These are phyloP conservation scores for Cyclotella sp. DNA, from an alignment of 108 stramenopile species.

Conservation along the genomic window DNA sequence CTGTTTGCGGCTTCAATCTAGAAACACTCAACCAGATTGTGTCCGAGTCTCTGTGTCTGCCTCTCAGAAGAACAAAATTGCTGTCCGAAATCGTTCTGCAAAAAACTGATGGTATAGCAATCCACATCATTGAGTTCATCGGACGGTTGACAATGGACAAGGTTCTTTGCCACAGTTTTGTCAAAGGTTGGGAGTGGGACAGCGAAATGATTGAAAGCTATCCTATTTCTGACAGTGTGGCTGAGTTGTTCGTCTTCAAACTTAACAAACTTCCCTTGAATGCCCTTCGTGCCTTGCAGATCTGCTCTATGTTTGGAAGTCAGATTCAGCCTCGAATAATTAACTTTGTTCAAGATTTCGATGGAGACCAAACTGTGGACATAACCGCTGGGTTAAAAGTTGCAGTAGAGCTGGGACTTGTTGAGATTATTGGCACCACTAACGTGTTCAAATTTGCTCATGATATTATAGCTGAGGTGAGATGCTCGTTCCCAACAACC, in stretches of 20 bases:
- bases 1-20: constrained; percentile 12
- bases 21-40: constrained; percentile 29
- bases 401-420: constrained; percentile 15
- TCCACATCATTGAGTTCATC: constrained; percentile 37
- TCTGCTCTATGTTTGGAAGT: constrained; percentile 35
- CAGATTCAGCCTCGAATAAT: constrained; percentile 27
- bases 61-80: constrained; percentile 21
- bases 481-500: background rate
- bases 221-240: constrained; percentile 34
- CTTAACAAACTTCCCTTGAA: constrained; percentile 17
- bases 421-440: constrained; percentile 5
- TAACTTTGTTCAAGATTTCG: constrained; percentile 20
- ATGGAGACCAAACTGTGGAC: constrained; percentile 24
- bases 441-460: constrained; percentile 30
- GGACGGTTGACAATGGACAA: constrained; percentile 21
- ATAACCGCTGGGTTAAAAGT: constrained; percentile 10
- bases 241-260: constrained; percentile 34
- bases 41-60: constrained; percentile 26
- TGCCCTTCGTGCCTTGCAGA: constrained; percentile 24
- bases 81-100: constrained; percentile 27
- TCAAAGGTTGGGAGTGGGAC: constrained; percentile 41
- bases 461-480: constrained; percentile 30
- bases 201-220: constrained; percentile 19
- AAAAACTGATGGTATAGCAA: constrained; percentile 30
- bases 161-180: constrained; percentile 27